Evolutionary conservation across 192 early-diverging fungal genomes (phyloP).

Genomic region (Coemansia sp.): DNA sequence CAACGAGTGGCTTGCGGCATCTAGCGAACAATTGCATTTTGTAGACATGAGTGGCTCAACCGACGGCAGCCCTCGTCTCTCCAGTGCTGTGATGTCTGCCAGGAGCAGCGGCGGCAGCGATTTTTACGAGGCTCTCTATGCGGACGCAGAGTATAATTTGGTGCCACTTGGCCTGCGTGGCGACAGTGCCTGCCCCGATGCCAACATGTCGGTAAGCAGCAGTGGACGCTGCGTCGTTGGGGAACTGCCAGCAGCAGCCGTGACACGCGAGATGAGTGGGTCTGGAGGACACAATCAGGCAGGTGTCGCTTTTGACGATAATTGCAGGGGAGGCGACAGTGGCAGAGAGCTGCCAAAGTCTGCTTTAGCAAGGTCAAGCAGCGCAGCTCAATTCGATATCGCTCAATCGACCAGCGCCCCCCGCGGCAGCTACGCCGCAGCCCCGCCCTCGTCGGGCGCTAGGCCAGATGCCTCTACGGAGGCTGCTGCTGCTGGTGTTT

Average conservation of each 20-base stretch:
- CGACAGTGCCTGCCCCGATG: slow-evolving; percentile 6
- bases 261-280: slow-evolving; percentile 8
- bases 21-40: slow-evolving; percentile 10
- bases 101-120: slow-evolving; percentile 9
- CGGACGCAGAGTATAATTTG: slow-evolving; percentile 4
- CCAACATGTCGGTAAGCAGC: slow-evolving; percentile 7
- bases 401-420: slow-evolving; percentile 5
- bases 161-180: slow-evolving; percentile 7
- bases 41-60: slow-evolving; percentile 2
- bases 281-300: slow-evolving; percentile 7
- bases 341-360: background rate
- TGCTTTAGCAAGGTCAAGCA: background rate
- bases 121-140: slow-evolving; percentile 8
- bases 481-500: background rate
- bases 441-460: background rate
- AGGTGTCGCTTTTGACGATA: background rate
- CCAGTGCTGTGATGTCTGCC: slow-evolving; percentile 7
- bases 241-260: background rate
- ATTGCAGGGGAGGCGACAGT: slow-evolving; percentile 6
- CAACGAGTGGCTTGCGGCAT: slow-evolving; percentile 12
- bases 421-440: slow-evolving; percentile 6
- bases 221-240: background rate
- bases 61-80: background rate
- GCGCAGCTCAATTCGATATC: background rate
- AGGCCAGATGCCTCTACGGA: background rate